These are phyloP conservation scores for Cryphonectria radicalis DNA, from an alignment of 2,329 filamentous ascomycete species.

Conservation along the genomic window DNA sequence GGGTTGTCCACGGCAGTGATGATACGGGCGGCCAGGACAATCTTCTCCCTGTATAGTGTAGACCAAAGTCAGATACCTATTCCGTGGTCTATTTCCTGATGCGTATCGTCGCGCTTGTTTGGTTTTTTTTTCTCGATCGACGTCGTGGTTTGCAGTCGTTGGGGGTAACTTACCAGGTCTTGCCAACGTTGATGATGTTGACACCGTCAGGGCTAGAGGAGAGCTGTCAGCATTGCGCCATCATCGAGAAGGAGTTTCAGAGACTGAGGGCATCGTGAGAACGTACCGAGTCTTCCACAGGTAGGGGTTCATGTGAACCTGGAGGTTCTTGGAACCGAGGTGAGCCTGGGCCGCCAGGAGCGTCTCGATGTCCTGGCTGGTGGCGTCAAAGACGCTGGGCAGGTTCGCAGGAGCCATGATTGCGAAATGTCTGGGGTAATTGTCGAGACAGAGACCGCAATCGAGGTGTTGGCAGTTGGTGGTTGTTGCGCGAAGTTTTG, in stretches of 20 bases:
- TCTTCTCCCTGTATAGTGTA: conserved; percentile 86
- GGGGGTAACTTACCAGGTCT: conserved; percentile 82
- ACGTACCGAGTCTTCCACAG: conserved; percentile 76
- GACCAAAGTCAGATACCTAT: not conserved
- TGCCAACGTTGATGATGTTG: conserved; percentile 99
- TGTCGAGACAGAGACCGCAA: conserved; percentile 28
- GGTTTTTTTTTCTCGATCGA: not conserved
- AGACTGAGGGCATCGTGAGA: not conserved
- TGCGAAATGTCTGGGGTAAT: conserved; percentile 34
- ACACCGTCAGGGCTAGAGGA: conserved; percentile 90
- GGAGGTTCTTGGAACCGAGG: conserved; percentile 98
- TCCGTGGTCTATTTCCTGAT: not conserved
- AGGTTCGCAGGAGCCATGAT: conserved; percentile 92
- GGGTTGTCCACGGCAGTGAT: conserved; percentile 99
- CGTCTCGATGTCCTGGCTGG: conserved; percentile 98
- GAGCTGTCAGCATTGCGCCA: conserved; percentile 14
- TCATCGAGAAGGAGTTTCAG: not conserved
- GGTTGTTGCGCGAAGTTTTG: conserved; percentile 21
- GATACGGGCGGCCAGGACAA: conserved; percentile 97
- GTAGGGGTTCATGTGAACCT: conserved; percentile 99
- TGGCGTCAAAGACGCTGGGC: conserved; percentile 94
- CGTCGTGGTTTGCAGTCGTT: conserved; percentile 5
- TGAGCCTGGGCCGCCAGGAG: conserved; percentile 96
- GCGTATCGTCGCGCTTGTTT: not conserved
- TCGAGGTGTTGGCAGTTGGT: conserved; percentile 14